These are phyloP conservation scores for sweet orange (Citrus sinensis) DNA, from an alignment of 345 rosid genomes.

Conservation along the genomic window DNA sequence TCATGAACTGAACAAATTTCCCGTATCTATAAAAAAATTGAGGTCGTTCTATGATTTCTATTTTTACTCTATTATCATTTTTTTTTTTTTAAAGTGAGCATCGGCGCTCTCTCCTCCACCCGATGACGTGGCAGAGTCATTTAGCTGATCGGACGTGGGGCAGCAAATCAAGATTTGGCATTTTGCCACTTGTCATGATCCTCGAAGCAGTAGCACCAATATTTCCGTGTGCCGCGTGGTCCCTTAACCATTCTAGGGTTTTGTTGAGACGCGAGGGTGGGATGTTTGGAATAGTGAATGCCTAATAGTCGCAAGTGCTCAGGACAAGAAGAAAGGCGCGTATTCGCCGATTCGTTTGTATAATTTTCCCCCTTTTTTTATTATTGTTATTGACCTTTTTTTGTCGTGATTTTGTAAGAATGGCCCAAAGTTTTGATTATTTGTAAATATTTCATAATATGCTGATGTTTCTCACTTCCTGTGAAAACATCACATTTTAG, in stretches of 20 bases:
- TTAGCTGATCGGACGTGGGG: neutral
- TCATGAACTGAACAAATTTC: neutral
- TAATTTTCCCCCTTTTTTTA: neutral
- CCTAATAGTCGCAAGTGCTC: slow-evolving; percentile 2
- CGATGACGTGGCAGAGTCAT: neutral
- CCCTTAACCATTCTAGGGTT: neutral
- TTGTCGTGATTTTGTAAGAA: neutral
- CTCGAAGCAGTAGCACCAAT: neutral
- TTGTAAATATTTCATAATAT: neutral
- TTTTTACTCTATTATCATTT: neutral
- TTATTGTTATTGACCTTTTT: neutral
- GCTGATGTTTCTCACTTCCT: neutral
- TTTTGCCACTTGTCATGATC: slow-evolving; percentile 4
- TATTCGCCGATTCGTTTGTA: neutral
- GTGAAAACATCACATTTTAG: neutral
- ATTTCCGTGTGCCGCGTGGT: neutral
- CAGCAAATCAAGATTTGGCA: neutral
- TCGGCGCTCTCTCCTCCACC: too few species aligned
- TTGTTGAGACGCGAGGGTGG: neutral
- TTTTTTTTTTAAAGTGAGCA: too few species aligned
- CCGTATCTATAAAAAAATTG: too few species aligned
- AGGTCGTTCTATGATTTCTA: neutral
- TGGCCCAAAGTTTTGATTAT: neutral
- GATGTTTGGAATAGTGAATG: neutral
- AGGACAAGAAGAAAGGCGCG: slow-evolving; percentile 7